A percentile compares a stretch with the other conserved stretches of the same genome.
Conservation (phyloP, 257 asterid genomes). For the Leptodermis oblonga region DNA sequence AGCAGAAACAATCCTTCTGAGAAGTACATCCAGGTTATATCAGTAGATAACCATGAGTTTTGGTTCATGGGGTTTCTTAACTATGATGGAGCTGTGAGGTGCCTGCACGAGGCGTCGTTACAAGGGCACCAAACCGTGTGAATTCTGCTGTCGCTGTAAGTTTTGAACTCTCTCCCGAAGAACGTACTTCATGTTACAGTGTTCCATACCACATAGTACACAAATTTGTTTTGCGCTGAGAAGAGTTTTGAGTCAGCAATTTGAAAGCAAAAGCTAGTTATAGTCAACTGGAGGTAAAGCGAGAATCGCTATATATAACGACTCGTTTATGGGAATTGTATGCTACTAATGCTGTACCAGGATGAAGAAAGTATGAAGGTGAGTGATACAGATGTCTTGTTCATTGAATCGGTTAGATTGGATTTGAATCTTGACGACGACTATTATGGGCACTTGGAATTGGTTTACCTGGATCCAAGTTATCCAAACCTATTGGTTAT, state of each 20-base stretch:
- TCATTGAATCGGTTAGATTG: not conserved
- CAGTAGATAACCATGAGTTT: slow-evolving; percentile 84
- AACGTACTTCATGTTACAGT: slow-evolving; percentile 1
- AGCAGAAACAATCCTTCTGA: slow-evolving; percentile 70
- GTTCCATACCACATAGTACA: not conserved
- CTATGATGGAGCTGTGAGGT: slow-evolving; percentile 75
- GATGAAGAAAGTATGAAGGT: not conserved
- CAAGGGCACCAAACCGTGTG: slow-evolving; percentile 21
- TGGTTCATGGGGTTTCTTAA: slow-evolving; percentile 94
- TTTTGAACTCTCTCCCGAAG: not conserved
- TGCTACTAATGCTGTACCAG: not conserved
- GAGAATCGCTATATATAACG: not conserved
- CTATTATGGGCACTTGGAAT: too few species aligned
- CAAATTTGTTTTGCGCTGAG: not conserved
- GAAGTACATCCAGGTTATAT: slow-evolving; percentile 80
- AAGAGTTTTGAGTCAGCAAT: not conserved
- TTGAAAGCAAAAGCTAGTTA: not conserved
- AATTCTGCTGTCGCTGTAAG: not conserved
- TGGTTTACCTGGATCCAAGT: too few species aligned
- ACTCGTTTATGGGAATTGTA: not conserved
- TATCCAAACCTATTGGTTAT: too few species aligned
- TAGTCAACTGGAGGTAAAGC: not conserved
- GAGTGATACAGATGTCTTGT: not conserved
- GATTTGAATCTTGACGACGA: not conserved
- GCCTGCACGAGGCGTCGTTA: slow-evolving; percentile 42